These are phyloP conservation scores for Halophytophthora polymorphica DNA, from an alignment of 352 stramenopile species.

Conservation along the genomic window DNA sequence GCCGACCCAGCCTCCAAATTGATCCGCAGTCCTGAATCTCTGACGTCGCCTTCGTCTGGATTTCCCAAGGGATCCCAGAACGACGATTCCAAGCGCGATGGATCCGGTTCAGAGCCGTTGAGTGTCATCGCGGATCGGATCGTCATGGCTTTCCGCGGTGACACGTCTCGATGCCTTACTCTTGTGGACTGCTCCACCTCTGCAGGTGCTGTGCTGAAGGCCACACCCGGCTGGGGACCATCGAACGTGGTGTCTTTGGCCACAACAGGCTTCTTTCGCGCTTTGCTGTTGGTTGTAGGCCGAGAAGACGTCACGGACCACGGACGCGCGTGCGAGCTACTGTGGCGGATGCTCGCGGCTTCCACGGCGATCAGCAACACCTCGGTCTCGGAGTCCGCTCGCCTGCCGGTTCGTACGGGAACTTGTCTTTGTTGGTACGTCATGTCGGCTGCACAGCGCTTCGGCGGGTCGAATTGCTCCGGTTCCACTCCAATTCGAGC, in stretches of 20 bases:
- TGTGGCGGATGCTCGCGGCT: constrained; percentile 2
- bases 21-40: constrained; percentile 5
- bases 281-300: constrained; percentile 19
- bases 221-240: constrained; percentile 31
- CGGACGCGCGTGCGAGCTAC: constrained; percentile 7
- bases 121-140: constrained; percentile 5
- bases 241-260: not conserved
- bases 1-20: constrained; percentile 8
- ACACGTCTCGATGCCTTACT: constrained; percentile 10
- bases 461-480: constrained; percentile 12
- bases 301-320: constrained; percentile 20
- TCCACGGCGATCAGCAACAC: constrained; percentile 12
- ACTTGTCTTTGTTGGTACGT: constrained; percentile 23
- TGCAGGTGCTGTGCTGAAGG: constrained; percentile 29
- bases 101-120: not conserved
- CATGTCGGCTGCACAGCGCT: constrained; percentile 11
- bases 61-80: not conserved
- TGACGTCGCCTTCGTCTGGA: not conserved
- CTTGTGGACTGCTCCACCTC: not conserved
- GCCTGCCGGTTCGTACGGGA: constrained; percentile 11
- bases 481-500: constrained; percentile 7
- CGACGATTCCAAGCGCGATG: not conserved
- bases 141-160: constrained; percentile 37
- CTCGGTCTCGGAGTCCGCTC: constrained; percentile 15
- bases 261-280: constrained; percentile 13